A percentile compares a stretch with the other conserved stretches of the same genome.
phyloP scores from a whole-genome alignment of 2,329 filamentous ascomycete species.

The Cordyceps farinosa region DNA sequence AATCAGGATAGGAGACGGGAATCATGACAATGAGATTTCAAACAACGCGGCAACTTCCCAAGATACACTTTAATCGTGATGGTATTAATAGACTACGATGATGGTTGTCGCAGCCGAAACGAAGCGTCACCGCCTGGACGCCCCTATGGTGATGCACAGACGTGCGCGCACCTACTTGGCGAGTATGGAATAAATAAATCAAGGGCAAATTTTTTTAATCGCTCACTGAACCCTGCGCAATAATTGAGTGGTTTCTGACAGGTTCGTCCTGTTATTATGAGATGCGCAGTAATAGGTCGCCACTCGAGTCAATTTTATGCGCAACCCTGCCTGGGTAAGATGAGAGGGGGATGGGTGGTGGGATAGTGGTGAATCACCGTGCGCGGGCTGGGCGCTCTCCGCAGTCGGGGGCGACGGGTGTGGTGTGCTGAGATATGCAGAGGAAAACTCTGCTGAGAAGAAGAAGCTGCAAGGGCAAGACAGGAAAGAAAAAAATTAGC shows the following conservation, averaged over 20 bases:
- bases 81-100: too few species aligned
- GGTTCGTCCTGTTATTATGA: not conserved
- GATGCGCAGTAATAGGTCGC: not conserved
- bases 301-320: conserved; percentile 5
- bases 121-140: not conserved
- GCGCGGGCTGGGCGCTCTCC: conserved; percentile 4
- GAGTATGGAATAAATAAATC: not conserved
- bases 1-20: not conserved
- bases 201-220: not conserved
- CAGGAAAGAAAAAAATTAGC: not conserved
- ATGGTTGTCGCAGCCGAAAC: too few species aligned
- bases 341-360: not conserved
- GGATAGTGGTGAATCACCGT: conserved; percentile 3
- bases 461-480: not conserved
- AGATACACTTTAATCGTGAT: not conserved
- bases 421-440: not conserved
- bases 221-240: not conserved
- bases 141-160: not conserved
- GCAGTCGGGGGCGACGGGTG: not conserved
- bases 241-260: not conserved
- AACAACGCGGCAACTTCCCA: not conserved
- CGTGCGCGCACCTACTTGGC: not conserved
- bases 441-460: conserved; percentile 1
- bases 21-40: not conserved
- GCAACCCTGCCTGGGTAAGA: conserved; percentile 1